These are phyloP conservation scores for Powellomyces hirtus DNA, from an alignment of 192 early-diverging fungal genomes.

Conservation along the genomic window DNA sequence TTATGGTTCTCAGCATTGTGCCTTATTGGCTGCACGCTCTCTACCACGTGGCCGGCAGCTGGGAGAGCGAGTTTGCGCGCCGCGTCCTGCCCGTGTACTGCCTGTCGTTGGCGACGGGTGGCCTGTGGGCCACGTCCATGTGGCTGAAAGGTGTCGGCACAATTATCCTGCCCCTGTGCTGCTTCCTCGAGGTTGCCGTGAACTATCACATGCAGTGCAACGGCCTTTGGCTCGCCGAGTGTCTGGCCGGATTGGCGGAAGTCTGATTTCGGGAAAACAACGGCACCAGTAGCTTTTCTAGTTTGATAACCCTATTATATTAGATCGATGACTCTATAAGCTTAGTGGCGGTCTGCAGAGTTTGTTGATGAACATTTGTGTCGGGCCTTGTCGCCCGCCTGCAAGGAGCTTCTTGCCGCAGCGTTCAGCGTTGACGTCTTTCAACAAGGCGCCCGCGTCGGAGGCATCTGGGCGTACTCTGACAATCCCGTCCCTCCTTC, in stretches of 20 bases:
- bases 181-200: neutral
- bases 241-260: neutral
- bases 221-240: neutral
- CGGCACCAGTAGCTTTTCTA: no score
- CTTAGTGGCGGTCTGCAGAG: no score
- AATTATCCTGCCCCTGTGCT: neutral
- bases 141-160: neutral
- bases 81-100: neutral
- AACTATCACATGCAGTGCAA: neutral
- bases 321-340: no score
- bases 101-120: neutral
- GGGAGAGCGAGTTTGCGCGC: neutral
- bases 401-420: constrained; percentile 55
- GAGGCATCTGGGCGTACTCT: constrained; percentile 56
- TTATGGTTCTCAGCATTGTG: constrained; percentile 2
- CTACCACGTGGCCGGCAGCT: neutral
- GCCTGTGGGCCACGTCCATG: neutral
- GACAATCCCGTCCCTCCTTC: constrained; percentile 45
- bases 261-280: no score
- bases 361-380: no score
- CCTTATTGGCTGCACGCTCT: neutral
- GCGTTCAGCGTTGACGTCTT: constrained; percentile 48
- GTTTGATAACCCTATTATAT: no score
- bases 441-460: constrained; percentile 43
- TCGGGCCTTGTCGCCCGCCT: constrained; percentile 49